Conservation (phyloP, 2,329 filamentous ascomycete genomes). For the Botryotinia convoluta region DNA sequence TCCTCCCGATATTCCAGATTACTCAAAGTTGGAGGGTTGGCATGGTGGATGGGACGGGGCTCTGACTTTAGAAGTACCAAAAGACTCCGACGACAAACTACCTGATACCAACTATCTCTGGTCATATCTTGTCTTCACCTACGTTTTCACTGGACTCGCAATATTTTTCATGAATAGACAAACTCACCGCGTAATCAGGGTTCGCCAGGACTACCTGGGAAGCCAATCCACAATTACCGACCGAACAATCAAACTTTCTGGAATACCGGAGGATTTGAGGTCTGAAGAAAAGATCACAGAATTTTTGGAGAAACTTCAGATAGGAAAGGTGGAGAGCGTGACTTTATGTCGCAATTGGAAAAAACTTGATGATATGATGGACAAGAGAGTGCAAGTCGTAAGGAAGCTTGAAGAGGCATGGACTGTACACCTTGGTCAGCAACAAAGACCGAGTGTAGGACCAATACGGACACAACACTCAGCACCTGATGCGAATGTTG, state of each 20-base stretch:
- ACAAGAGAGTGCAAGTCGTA: constrained; percentile 61
- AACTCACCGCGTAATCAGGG: constrained; percentile 79
- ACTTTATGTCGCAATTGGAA: constrained; percentile 86
- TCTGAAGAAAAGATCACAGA: constrained; percentile 81
- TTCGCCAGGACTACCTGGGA: constrained; percentile 87
- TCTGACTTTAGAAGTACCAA: neutral
- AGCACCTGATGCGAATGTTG: constrained; percentile 42
- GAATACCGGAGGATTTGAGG: constrained; percentile 75
- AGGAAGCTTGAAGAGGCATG: constrained; percentile 79
- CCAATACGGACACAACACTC: constrained; percentile 43
- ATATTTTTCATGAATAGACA: constrained; percentile 80
- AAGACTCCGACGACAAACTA: constrained; percentile 21
- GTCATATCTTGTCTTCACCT: constrained; percentile 93
- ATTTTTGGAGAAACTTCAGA: constrained; percentile 81
- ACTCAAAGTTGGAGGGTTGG: constrained; percentile 18
- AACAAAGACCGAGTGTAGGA: neutral
- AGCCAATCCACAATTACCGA: constrained; percentile 95
- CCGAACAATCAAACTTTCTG: constrained; percentile 85
- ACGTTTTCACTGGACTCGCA: constrained; percentile 81
- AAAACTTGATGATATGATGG: constrained; percentile 72
- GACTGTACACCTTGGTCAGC: constrained; percentile 68
- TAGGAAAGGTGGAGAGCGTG: constrained; percentile 86
- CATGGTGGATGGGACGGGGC: constrained; percentile 4
- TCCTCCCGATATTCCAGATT: constrained; percentile 30
- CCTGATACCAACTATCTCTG: constrained; percentile 62